Conservation (phyloP, 352 stramenopile genomes). For the Phytophthora uliginosa region DNA sequence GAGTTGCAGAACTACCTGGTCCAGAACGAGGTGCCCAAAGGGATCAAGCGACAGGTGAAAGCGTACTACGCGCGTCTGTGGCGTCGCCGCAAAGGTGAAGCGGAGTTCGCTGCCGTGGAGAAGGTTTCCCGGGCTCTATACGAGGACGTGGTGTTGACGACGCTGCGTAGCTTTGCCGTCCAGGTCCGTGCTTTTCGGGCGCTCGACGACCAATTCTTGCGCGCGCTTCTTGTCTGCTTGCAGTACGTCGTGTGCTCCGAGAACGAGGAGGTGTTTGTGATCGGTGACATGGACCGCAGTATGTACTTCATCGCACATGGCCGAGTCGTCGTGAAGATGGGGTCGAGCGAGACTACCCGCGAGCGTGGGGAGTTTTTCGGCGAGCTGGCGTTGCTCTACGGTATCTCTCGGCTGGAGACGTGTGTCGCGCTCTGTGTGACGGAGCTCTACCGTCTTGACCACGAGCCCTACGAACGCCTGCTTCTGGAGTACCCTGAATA, state of each 20-base stretch:
- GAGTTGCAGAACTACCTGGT: slow-evolving; percentile 80
- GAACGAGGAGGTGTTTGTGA: slow-evolving; percentile 74
- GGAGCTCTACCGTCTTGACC: slow-evolving; percentile 78
- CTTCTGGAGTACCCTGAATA: slow-evolving; percentile 80
- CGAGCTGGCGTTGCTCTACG: slow-evolving; percentile 66
- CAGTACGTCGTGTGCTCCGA: slow-evolving; percentile 76
- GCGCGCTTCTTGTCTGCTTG: slow-evolving; percentile 60
- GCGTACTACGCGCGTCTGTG: slow-evolving; percentile 78
- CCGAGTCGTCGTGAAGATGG: slow-evolving; percentile 67
- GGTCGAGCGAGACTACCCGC: slow-evolving; percentile 54
- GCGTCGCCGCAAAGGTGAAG: slow-evolving; percentile 57
- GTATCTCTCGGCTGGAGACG: slow-evolving; percentile 70
- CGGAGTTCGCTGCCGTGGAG: slow-evolving; percentile 61
- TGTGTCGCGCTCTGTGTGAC: slow-evolving; percentile 64
- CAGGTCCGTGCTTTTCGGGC: slow-evolving; percentile 60
- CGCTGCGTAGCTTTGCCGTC: slow-evolving; percentile 53
- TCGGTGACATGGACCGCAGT: slow-evolving; percentile 76
- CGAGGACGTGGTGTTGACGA: slow-evolving; percentile 71
- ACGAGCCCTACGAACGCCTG: slow-evolving; percentile 66
- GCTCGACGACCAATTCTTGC: slow-evolving; percentile 73
- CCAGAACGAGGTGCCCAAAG: slow-evolving; percentile 75
- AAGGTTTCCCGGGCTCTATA: slow-evolving; percentile 61
- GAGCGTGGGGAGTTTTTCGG: slow-evolving; percentile 74
- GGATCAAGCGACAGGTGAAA: slow-evolving; percentile 76
- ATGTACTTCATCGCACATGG: slow-evolving; percentile 86